These are phyloP conservation scores for Pythium phragmiticola DNA, from an alignment of 352 stramenopile genomes.

Conservation along the genomic window DNA sequence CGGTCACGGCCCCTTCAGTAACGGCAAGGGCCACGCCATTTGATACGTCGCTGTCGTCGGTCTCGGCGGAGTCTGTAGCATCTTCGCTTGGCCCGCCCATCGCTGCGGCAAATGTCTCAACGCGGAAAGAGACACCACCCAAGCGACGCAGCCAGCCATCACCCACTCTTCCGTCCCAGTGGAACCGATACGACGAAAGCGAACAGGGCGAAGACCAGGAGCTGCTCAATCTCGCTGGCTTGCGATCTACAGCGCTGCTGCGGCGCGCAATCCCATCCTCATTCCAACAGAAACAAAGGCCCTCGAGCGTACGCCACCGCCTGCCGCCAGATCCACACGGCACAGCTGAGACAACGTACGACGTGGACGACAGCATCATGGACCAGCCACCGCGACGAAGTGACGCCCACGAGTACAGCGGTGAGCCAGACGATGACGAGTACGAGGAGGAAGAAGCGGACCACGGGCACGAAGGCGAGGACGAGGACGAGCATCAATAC, in stretches of 20 bases:
- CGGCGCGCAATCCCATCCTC: not conserved
- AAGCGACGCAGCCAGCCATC: not conserved
- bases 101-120: not conserved
- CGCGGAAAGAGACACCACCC: not conserved
- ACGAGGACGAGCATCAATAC: not conserved
- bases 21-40: not conserved
- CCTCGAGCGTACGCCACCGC: conserved; percentile 2
- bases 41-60: conserved; percentile 16
- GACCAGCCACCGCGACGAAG: not conserved
- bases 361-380: conserved; percentile 15
- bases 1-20: not conserved
- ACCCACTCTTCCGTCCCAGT: not conserved
- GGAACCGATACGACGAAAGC: conserved; percentile 6
- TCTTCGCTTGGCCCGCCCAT: conserved; percentile 1
- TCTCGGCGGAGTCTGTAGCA: conserved; percentile 6
- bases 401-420: not conserved
- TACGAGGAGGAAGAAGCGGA: conserved; percentile 12
- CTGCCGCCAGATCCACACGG: not conserved
- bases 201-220: conserved; percentile 10
- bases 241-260: conserved; percentile 1
- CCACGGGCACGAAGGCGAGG: conserved; percentile 1
- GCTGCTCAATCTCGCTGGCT: not conserved
- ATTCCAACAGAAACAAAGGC: conserved; percentile 7
- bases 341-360: conserved; percentile 3
- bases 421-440: conserved; percentile 5